A percentile compares a stretch with the other conserved stretches of the same genome.
Evolutionary conservation across 345 rosid species (phyloP).

Genomic region (Eucalyptus erythrocorys): DNA sequence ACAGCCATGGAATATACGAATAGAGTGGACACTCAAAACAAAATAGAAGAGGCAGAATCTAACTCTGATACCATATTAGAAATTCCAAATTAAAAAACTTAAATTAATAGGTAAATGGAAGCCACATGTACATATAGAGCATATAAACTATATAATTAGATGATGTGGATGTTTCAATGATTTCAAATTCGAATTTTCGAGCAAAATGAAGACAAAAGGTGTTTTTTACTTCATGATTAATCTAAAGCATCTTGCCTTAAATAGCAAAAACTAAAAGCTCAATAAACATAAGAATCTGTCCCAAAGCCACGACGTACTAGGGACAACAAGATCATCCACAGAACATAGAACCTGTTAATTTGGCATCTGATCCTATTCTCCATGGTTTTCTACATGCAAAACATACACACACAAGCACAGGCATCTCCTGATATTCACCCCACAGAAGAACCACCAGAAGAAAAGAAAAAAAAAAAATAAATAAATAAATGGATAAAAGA

Average conservation of each 20-base stretch:
- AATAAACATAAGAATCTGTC: not conserved
- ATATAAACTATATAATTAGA: fast-evolving
- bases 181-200: not conserved
- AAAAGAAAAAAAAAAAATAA: too few species aligned
- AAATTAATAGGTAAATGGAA: fast-evolving
- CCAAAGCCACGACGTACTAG: not conserved
- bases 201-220: fast-evolving
- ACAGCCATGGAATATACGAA: too few species aligned
- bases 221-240: not conserved
- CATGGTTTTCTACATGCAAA: not conserved
- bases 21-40: fast-evolving
- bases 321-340: not conserved
- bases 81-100: not conserved
- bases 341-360: not conserved
- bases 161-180: fast-evolving
- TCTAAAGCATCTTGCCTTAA: not conserved
- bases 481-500: not conserved
- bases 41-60: fast-evolving
- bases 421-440: not conserved
- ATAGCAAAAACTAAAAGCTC: not conserved
- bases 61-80: not conserved
- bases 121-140: not conserved
- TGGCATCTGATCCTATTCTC: not conserved
- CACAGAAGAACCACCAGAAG: not conserved
- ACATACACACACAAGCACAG: not conserved